Evolutionary conservation across 805 yeast species (phyloP).

Genomic region (Metschnikowia aberdeeniae): DNA sequence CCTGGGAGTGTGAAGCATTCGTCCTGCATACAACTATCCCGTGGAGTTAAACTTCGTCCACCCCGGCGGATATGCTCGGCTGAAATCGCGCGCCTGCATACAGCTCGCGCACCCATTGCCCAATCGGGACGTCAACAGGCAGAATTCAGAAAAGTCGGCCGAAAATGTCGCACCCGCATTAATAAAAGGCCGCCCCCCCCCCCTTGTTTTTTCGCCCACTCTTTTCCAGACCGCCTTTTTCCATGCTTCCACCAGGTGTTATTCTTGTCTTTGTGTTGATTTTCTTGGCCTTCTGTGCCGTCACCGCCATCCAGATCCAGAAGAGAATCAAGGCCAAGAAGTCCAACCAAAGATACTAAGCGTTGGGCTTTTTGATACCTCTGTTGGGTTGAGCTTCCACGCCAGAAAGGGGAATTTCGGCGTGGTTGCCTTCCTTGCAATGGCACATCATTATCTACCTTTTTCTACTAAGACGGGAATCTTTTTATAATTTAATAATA

Average conservation of each 20-base stretch:
- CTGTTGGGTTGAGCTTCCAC: neutral
- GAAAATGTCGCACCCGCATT: slow-evolving; percentile 13
- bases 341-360: slow-evolving; percentile 25
- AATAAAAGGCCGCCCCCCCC: slow-evolving; percentile 6
- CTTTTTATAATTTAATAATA: slow-evolving; percentile 17
- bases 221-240: slow-evolving; percentile 7
- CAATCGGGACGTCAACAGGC: slow-evolving; percentile 5
- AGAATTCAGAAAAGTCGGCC: slow-evolving; percentile 6
- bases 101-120: neutral
- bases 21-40: neutral
- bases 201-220: slow-evolving; percentile 5
- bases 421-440: neutral
- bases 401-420: neutral
- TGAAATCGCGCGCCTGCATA: slow-evolving; percentile 6
- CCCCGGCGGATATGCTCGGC: slow-evolving; percentile 2
- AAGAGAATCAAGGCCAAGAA: slow-evolving; percentile 43
- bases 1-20: too few species aligned
- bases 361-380: slow-evolving; percentile 1
- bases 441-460: slow-evolving; percentile 15
- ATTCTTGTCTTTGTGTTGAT: slow-evolving; percentile 60
- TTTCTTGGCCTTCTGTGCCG: slow-evolving; percentile 43
- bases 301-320: slow-evolving; percentile 34
- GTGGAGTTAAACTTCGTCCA: too few species aligned
- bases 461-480: slow-evolving; percentile 20
- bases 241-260: slow-evolving; percentile 72